phyloP scores from a whole-genome alignment of 352 stramenopile species.

The Phytophthora megakarya region DNA sequence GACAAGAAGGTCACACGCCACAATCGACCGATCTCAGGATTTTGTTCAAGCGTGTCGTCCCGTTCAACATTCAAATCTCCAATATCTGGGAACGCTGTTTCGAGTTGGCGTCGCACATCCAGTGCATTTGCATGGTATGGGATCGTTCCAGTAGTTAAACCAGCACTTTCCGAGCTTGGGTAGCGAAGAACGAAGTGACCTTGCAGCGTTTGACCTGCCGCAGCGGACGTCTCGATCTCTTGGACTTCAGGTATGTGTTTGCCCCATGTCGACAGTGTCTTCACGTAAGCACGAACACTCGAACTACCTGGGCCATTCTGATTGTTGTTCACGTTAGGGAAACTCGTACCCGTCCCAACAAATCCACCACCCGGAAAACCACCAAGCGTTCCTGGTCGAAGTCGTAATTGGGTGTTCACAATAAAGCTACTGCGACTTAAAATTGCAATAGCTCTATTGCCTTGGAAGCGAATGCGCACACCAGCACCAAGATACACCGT shows the following conservation, averaged over 20 bases:
- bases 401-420: slow-evolving; percentile 87
- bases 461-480: slow-evolving; percentile 87
- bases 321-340: slow-evolving; percentile 77
- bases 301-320: slow-evolving; percentile 93
- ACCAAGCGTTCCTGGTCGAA: slow-evolving; percentile 89
- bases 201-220: slow-evolving; percentile 85
- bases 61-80: slow-evolving; percentile 55
- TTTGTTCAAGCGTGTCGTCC: slow-evolving; percentile 56
- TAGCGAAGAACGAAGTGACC: slow-evolving; percentile 76
- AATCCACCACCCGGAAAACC: slow-evolving; percentile 93
- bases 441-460: slow-evolving; percentile 87
- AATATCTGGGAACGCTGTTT: slow-evolving; percentile 60
- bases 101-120: slow-evolving; percentile 57
- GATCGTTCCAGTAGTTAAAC: slow-evolving; percentile 50
- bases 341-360: slow-evolving; percentile 51
- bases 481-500: slow-evolving; percentile 88
- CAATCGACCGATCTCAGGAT: slow-evolving; percentile 65
- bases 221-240: slow-evolving; percentile 82
- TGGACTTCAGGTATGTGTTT: slow-evolving; percentile 91
- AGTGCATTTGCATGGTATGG: slow-evolving; percentile 75
- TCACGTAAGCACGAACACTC: slow-evolving; percentile 90
- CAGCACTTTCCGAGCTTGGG: slow-evolving; percentile 10
- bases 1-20: slow-evolving; percentile 93
- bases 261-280: slow-evolving; percentile 91
- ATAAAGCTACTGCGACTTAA: slow-evolving; percentile 91